A percentile compares a stretch with the other conserved stretches of the same genome.
Conservation (phyloP, 2,329 filamentous ascomycete genomes). For the Botrytis aclada region DNA sequence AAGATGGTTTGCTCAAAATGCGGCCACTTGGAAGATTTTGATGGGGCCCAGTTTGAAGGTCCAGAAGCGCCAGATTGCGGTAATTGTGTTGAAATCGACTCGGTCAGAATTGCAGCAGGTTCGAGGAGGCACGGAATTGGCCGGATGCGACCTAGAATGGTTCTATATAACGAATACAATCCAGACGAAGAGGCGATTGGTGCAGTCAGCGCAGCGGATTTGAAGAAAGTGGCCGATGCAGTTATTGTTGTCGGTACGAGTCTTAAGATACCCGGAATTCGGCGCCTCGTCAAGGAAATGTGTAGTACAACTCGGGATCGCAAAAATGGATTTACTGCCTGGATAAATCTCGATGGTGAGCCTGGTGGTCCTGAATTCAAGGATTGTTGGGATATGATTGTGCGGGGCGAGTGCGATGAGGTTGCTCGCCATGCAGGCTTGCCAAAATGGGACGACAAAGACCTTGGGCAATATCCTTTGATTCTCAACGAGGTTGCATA, state of each 20-base stretch:
- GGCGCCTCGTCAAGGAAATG: conserved; percentile 85
- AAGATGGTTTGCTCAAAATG: conserved; percentile 99
- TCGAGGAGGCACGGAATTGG: conserved; percentile 94
- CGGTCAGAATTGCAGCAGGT: conserved; percentile 72
- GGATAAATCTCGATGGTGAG: conserved; percentile 88
- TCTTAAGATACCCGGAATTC: conserved; percentile 89
- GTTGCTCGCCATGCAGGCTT: conserved; percentile 71
- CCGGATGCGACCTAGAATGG: conserved; percentile 84
- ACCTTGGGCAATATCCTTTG: conserved; percentile 49
- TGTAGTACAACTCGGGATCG: conserved; percentile 81
- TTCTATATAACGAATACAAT: conserved; percentile 96
- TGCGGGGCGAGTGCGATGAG: conserved; percentile 82
- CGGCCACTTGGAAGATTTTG: conserved; percentile 69
- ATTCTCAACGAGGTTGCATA: conserved; percentile 43
- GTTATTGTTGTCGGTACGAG: conserved; percentile 94
- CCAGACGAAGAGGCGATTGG: conserved; percentile 96
- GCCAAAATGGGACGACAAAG: conserved; percentile 57
- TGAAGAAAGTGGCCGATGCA: conserved; percentile 82
- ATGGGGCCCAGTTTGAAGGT: conserved; percentile 77
- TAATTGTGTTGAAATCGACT: conserved; percentile 70
- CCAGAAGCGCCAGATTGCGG: conserved; percentile 78
- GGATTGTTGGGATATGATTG: conserved; percentile 88
- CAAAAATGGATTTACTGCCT: conserved; percentile 81
- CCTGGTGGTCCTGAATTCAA: conserved; percentile 82
- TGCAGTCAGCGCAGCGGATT: conserved; percentile 79